Base-by-base conservation (phyloP, 345 rosid genomes). In the Syzygium jambos region DNA sequence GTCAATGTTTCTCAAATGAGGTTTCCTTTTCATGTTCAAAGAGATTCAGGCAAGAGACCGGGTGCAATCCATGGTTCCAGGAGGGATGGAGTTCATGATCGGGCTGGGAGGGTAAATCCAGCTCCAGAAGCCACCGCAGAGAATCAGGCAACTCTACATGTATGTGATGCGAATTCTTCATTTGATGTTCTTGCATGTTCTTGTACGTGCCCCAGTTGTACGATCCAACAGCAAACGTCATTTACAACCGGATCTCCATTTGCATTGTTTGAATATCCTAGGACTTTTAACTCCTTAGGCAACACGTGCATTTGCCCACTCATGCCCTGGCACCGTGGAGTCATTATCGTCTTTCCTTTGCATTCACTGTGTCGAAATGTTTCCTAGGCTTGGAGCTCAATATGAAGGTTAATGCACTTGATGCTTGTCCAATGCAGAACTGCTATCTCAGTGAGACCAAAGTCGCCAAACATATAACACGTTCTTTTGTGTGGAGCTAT, bases 51-150 rank as follows among this genome's bases (percentile, higher is more conserved):
- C 23, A 90, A 93, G 84, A 96, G 94, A 92, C 84, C 90, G 59
- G 88, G 78, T 91, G 94, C 93, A 56, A 92, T 87, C 57, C 97
- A 95, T 85, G 95, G 94, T 91, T 89, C 90, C 52, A 90, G 95
- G 90, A 93, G 13, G 12, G 82, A 34, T 73, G 49, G 82, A 38
- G 43, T 73, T 10, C 93, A 91, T 56, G 95, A 94, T 88, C 95
- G 94, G 52, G 88, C 90, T 87, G 93, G 93, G 51, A 91, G 95
- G 88, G 95, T 95, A 59, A 27, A 94, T 91, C 99, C 97, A 59
- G 98, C 93, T n/a, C 95, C 98, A 0, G 98, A 97, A 90, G 98
- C 98, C 91, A 97, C 94, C 90, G 98, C 98, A 9, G 99, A 97
- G 92, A 92, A 86, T 88, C 98, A 93, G 89, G 87, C 96, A 54